A percentile compares a stretch with the other conserved stretches of the same genome.
These are phyloP conservation scores for Hibiscus syriacus DNA, from an alignment of 345 rosid species.

Conservation along the genomic window DNA sequence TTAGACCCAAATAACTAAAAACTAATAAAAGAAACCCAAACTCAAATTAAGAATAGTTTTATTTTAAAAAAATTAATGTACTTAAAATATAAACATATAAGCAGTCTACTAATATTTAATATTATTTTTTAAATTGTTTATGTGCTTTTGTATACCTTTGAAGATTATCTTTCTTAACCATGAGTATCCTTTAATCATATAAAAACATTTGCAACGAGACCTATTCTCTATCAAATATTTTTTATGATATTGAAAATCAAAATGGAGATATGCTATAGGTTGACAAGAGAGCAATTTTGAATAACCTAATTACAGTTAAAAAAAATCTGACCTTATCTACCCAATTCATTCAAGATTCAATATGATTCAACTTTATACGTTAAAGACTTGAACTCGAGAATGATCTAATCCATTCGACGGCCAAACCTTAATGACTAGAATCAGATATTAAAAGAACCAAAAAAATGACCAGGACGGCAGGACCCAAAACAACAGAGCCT, in stretches of 20 bases:
- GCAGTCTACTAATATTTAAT: too few species aligned
- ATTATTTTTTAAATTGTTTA: too few species aligned
- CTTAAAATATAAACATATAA: too few species aligned
- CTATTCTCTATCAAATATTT: neutral
- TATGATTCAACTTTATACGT: neutral
- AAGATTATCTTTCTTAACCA: neutral
- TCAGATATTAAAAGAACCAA: neutral
- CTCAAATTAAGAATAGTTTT: too few species aligned
- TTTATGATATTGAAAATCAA: neutral
- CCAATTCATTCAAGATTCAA: neutral
- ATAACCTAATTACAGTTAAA: neutral
- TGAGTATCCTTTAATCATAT: too few species aligned
- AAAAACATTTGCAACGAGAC: neutral
- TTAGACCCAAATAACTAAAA: slow-evolving; percentile 3
- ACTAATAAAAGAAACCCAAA: too few species aligned
- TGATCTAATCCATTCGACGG: neutral
- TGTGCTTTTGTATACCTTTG: neutral
- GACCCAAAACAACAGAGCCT: too few species aligned
- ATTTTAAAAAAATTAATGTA: too few species aligned
- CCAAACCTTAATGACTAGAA: neutral
- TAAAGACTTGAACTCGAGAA: neutral
- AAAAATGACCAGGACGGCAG: neutral
- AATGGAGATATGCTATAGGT: neutral
- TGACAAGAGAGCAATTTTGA: too few species aligned
- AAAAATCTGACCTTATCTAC: neutral